Evolutionary conservation across 2,329 filamentous ascomycete species (phyloP).

Genomic region (Catunica adiposa): DNA sequence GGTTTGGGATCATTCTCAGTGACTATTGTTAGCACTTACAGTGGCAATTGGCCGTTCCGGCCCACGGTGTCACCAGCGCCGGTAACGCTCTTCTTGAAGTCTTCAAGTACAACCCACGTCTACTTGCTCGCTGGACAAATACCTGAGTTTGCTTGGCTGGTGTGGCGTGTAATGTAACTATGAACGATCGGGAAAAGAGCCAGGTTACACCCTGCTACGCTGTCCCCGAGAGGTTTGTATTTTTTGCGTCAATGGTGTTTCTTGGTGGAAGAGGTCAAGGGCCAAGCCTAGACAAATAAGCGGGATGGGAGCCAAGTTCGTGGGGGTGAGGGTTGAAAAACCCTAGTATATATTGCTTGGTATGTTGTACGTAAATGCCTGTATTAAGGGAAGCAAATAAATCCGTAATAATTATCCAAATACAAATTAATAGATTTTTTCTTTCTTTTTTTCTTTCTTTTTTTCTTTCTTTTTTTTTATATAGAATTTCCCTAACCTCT

Average conservation of each 20-base stretch:
- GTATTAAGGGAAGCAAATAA: no score
- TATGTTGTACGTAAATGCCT: no score
- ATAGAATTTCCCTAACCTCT: no score
- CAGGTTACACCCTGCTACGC: background rate
- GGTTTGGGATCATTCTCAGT: no score
- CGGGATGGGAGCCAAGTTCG: background rate
- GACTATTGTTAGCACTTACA: no score
- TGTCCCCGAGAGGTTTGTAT: background rate
- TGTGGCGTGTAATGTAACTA: slow-evolving; percentile 1
- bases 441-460: no score
- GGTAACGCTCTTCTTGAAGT: background rate
- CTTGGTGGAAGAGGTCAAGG: background rate
- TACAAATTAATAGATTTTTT: no score
- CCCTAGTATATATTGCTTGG: no score
- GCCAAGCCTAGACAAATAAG: background rate
- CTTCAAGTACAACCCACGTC: background rate
- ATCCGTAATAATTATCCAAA: no score
- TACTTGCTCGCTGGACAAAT: background rate
- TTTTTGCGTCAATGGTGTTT: background rate
- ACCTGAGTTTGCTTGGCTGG: background rate
- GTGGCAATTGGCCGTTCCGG: no score
- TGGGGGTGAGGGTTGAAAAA: background rate
- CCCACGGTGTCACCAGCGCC: background rate
- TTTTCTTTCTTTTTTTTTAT: no score
- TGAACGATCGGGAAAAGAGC: background rate